Evolutionary conservation across 257 asterid species (phyloP), one percentile per base, ranked within the genome.

Genomic region (Scutellaria galericulata): DNA sequence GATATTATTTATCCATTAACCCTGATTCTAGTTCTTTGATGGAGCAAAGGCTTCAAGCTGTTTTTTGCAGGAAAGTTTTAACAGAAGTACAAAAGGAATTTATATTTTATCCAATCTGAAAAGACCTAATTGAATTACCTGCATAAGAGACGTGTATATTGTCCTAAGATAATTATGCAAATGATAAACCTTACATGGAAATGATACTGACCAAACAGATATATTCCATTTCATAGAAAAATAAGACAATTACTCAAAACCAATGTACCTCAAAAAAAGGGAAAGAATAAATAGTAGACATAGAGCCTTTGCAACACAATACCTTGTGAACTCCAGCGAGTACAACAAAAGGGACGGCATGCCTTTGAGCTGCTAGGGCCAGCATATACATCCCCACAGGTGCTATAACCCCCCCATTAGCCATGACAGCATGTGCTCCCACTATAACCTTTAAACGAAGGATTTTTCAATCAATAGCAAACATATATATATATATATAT

Each of bases 311-410:
- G 71, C 53, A 53, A 68, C 52, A 50, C 50, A 68, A 72, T 79
- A 91, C 99, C 99, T 94, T 94, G 77, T 94, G 97, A 83, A 87
- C 87, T 73, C 97, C 99, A 76, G 97, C 97, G 14, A 94, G 97
- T 51, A 94, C 99, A 70, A 91, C 99, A 81, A 94, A 94, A 68
- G 99, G 99, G 59, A 94, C 96, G 7, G 96, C 96, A 63, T 94
- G 99, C 83, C 96, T 94, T 83, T 86, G 87, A 71, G 99, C 99
- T 67, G 99, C 97, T 61, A 94, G 77, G 72, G 99, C 96, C 76
- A 91, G 87, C 99, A 94, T 94, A 81, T 94, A 88, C 91, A 89
- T 76, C 62, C 99, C 97, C 70, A 94, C 97, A 66, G 99, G 99
- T 59, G 96, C 97, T 70, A 94, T 88, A 78, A 94, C 91, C 67